Evolutionary conservation across 2,329 filamentous ascomycete genomes (phyloP), one percentile per base, ranked within the genome.

Genomic region (Rutstroemia sp.): DNA sequence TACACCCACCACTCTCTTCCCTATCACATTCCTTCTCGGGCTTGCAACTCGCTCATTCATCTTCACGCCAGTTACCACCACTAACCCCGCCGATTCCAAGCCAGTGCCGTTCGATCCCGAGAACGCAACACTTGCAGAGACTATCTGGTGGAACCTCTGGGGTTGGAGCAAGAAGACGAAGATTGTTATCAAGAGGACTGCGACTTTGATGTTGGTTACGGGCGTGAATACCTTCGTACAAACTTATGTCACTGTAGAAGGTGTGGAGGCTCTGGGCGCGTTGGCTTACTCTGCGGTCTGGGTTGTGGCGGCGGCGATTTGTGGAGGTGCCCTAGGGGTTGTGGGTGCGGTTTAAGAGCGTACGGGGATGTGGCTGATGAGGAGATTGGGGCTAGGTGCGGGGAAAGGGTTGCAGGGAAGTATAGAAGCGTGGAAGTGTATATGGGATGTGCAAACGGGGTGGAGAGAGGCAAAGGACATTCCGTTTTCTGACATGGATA

Each of bases 41-140:
- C 75, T 83, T 59, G 87, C 89, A 0, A 84, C 86, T 4, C 83
- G 83, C 59, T 79, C 81, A 47, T 92, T 95, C 69, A 82, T 96
- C 63, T 95, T 96, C 70, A 81, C 82, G 41, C 84, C 86, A 2
- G 79, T 82, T 21, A 79, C 82, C 18, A 78, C 75, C 14, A 52
- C 59, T 59, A 71, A 71, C 9, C 77, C 77, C 50, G 75, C 77
- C 5, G 77, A 79, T 0, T 79, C 77, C 76, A 53, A 72, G 76
- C 62, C 71, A 21, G 69, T 70, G 34, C 69, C 74, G 25, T 90
- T 90, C 66, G 77, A 90, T 63, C 81, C 87, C 0, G 79, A 76
- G 25, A 79, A 75, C 16, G 86, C 88, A 1, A 82, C 79, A 1
- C 75, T 95, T 18, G 72, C 75, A 25, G 81, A 94, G 71, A 92